Percentiles rank a stretch among this genome's conserved stretches.
These are phyloP conservation scores for Trichoderma erinaceum DNA, from an alignment of 495 filamentous ascomycete genomes.

Conservation along the genomic window DNA sequence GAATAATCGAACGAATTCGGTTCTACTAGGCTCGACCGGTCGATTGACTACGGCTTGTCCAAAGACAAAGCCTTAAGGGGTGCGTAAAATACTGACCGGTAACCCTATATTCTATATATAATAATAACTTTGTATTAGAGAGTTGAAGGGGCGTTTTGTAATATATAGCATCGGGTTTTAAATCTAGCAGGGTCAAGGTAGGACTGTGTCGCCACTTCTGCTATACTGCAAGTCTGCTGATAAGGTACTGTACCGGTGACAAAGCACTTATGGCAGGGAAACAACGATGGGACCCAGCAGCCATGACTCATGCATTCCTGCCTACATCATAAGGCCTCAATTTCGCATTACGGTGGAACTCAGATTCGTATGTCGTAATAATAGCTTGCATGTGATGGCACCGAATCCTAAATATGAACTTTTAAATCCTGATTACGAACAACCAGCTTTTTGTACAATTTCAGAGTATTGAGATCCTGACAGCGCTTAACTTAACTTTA, in stretches of 20 bases:
- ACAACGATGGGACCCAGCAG: neutral
- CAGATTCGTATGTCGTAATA: neutral
- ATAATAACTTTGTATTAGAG: neutral
- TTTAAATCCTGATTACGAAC: neutral
- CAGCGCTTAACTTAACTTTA: neutral
- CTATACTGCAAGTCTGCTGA: neutral
- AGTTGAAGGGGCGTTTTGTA: neutral
- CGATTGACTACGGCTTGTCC: neutral
- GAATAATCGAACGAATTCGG: neutral
- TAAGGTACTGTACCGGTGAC: neutral
- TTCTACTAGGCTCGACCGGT: neutral
- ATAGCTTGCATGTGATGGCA: neutral
- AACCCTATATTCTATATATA: neutral
- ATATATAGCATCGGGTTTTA: neutral
- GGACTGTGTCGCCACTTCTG: neutral
- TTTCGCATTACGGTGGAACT: neutral
- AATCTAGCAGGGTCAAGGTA: neutral
- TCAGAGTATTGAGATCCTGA: neutral
- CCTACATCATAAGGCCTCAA: neutral
- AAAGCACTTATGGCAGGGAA: neutral
- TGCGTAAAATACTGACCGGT: neutral
- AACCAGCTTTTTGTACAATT: neutral
- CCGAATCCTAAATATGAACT: neutral
- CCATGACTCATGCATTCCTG: neutral
- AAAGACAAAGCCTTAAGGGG: neutral